Evolutionary conservation across 1,284 basidiomycete genomes (phyloP).

Genomic region (Ceratobasidium sp.): DNA sequence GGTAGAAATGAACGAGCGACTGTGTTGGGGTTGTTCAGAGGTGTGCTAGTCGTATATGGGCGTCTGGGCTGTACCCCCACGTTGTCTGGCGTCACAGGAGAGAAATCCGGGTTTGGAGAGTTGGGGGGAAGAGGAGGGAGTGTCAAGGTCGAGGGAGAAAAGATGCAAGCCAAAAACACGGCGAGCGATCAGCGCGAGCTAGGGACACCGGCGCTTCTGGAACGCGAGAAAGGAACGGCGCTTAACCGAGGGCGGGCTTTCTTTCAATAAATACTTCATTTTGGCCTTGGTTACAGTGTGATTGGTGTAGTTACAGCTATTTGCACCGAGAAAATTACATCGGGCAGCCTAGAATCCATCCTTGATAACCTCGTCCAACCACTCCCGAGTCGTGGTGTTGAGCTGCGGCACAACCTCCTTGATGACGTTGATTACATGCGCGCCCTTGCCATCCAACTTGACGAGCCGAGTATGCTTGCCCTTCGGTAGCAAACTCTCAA

Average conservation of each 20-base stretch:
- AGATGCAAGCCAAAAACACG: background rate
- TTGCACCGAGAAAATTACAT: background rate
- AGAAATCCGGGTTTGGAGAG: background rate
- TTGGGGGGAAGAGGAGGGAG: background rate
- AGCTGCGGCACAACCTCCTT: constrained; percentile 6
- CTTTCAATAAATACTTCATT: background rate
- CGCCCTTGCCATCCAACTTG: constrained; percentile 16
- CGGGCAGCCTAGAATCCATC: constrained; percentile 7
- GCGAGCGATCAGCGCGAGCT: background rate
- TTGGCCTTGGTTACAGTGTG: background rate
- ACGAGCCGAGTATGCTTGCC: constrained; percentile 2
- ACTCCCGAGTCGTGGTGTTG: background rate
- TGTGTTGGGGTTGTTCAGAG: background rate
- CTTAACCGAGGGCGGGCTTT: background rate
- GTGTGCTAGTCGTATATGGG: background rate
- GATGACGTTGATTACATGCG: constrained; percentile 23
- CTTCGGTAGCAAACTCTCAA: background rate
- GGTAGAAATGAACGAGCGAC: constrained; percentile 18
- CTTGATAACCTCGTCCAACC: constrained; percentile 18
- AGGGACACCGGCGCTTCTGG: constrained; percentile 15
- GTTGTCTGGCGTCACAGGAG: background rate
- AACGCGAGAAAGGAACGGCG: constrained; percentile 16
- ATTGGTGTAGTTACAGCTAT: background rate
- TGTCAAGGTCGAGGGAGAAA: background rate
- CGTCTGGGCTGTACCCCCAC: background rate